phyloP scores from a whole-genome alignment of 768 basidiomycete species.

The Suillus lakei region DNA sequence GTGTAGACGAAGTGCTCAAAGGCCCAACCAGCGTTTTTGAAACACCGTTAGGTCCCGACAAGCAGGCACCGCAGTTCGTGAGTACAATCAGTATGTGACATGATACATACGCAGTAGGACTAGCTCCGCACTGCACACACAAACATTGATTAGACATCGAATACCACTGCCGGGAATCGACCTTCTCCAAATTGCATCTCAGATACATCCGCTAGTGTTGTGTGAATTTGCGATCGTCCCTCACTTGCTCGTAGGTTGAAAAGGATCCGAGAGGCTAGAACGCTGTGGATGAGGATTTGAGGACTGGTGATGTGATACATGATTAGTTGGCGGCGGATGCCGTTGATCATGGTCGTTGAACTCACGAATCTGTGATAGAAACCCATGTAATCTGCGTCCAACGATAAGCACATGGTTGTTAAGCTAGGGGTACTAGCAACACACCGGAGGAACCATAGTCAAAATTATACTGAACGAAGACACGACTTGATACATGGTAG shows the following conservation, averaged over 20 bases:
- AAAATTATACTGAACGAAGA: not conserved
- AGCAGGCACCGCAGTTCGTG: not conserved
- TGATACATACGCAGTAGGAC: not conserved
- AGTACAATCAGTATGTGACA: not conserved
- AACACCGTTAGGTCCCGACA: not conserved
- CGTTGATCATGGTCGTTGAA: not conserved
- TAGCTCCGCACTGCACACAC: not conserved
- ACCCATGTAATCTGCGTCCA: too few relatives aligned
- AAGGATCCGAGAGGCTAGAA: not conserved
- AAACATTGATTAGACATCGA: not conserved
- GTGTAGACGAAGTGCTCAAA: too few relatives aligned
- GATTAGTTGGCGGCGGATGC: not conserved
- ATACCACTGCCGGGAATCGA: too few relatives aligned
- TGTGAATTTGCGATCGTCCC: not conserved
- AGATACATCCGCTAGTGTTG: too few relatives aligned
- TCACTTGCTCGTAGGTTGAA: conserved; percentile 6
- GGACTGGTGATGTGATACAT: not conserved
- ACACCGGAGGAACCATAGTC: not conserved
- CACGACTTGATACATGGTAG: not conserved
- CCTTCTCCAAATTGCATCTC: not conserved
- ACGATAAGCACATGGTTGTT: not conserved
- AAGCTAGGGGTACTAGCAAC: not conserved
- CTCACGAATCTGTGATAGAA: not conserved
- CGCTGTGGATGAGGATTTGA: conserved; percentile 2
- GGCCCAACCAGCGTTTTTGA: not conserved